Evolutionary conservation across 164 flowering plant genomes (phyloP).

Genomic region (Vitis riparia): DNA sequence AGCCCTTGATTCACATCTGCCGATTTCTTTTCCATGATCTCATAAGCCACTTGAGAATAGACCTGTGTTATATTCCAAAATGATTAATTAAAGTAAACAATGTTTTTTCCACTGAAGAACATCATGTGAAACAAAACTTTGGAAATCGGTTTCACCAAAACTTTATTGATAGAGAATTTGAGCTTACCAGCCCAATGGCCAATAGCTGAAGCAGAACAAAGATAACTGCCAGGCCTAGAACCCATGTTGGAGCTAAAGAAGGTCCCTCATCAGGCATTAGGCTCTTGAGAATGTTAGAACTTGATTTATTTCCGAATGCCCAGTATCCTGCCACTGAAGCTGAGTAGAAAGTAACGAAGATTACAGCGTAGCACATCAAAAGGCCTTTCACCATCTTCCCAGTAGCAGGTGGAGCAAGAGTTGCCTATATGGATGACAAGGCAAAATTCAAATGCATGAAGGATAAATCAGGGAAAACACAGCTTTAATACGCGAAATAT

Average conservation of each 20-base stretch:
- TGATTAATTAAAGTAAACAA: neutral
- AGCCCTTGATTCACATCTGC: slow-evolving; percentile 81
- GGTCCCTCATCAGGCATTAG: slow-evolving; percentile 88
- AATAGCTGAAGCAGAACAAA: slow-evolving; percentile 90
- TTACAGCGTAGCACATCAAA: slow-evolving; percentile 76
- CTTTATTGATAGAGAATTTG: neutral
- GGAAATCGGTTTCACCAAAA: neutral
- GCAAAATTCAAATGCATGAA: neutral
- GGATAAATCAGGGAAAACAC: neutral
- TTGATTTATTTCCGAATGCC: slow-evolving; percentile 76
- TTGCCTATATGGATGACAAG: slow-evolving; percentile 61
- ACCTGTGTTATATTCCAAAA: slow-evolving; percentile 44
- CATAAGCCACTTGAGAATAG: slow-evolving; percentile 97
- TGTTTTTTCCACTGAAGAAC: neutral
- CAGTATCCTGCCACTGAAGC: slow-evolving; percentile 83
- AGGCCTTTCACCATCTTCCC: slow-evolving; percentile 97
- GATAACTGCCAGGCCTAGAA: slow-evolving; percentile 68
- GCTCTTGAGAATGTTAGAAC: slow-evolving; percentile 75
- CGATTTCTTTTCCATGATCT: slow-evolving; percentile 86
- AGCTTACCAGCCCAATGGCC: slow-evolving; percentile 86
- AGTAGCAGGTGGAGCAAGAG: slow-evolving; percentile 93
- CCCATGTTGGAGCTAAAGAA: slow-evolving; percentile 80
- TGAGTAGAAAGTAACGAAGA: slow-evolving; percentile 80
- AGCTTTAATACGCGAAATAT: neutral
- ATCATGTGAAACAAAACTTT: neutral